Evolutionary conservation across 1,284 basidiomycete species (phyloP).

Genomic region (Polyporus tsugae): DNA sequence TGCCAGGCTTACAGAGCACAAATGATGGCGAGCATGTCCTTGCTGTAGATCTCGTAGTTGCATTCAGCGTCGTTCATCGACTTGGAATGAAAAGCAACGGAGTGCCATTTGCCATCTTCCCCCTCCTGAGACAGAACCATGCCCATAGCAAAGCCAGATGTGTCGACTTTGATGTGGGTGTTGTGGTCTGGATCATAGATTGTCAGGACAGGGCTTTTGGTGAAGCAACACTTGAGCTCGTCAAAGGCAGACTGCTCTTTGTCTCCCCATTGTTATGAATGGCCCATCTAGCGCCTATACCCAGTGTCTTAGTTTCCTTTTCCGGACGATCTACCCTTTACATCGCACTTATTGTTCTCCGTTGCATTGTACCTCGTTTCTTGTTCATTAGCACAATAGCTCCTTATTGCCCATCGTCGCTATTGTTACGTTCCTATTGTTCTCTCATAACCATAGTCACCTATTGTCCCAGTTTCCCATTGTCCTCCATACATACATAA

Average conservation of each 20-base stretch:
- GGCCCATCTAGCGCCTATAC: no score
- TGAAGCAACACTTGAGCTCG: not conserved
- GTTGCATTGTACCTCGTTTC: no score
- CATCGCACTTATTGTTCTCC: no score
- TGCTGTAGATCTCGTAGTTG: slow-evolving; percentile 49
- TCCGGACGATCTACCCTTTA: no score
- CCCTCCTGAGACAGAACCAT: not conserved
- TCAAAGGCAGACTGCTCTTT: slow-evolving; percentile 10
- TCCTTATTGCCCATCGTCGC: no score
- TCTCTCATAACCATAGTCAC: no score
- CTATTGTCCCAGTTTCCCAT: no score
- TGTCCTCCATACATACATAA: no score
- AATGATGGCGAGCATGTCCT: slow-evolving; percentile 47
- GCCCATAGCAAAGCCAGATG: not conserved
- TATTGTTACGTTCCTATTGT: no score
- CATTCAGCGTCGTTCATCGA: slow-evolving; percentile 8
- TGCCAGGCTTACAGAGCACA: slow-evolving; percentile 42
- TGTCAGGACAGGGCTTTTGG: not conserved
- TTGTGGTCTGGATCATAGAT: not conserved
- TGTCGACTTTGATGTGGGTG: not conserved
- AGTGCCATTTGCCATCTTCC: slow-evolving; percentile 12
- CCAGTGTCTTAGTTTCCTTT: no score
- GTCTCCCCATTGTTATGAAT: no score
- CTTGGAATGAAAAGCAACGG: slow-evolving; percentile 17
- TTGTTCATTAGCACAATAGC: no score